Conservation (phyloP, 164 flowering plant genomes). For the Malania oleifera region DNA sequence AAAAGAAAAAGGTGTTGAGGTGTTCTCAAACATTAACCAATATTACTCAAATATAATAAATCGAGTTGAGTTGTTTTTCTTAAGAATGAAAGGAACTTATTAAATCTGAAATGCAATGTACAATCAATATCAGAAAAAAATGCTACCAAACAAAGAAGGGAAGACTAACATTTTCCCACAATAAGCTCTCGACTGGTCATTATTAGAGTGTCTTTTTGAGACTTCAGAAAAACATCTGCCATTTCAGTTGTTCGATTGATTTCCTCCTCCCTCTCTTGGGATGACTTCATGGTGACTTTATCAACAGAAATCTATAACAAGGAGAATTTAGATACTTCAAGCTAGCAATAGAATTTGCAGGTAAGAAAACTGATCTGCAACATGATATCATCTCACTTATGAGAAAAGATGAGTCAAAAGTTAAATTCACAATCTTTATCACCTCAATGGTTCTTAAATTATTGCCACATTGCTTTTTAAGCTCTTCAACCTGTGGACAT, state of each 20-base stretch:
- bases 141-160: slow-evolving; percentile 4
- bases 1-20: not conserved
- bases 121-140: not conserved
- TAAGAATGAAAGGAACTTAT: too few relatives aligned
- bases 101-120: too few relatives aligned
- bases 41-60: not conserved
- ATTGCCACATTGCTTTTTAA: slow-evolving; percentile 48
- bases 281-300: slow-evolving; percentile 81
- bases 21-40: not conserved
- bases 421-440: slow-evolving; percentile 9
- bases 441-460: slow-evolving; percentile 71
- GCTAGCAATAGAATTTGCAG: slow-evolving; percentile 1
- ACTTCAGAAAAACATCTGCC: slow-evolving; percentile 62
- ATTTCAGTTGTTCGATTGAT: slow-evolving; percentile 60
- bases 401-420: not conserved
- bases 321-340: slow-evolving; percentile 2
- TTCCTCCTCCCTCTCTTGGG: slow-evolving; percentile 76
- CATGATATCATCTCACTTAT: too few relatives aligned
- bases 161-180: slow-evolving; percentile 75
- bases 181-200: slow-evolving; percentile 88
- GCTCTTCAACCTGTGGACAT: slow-evolving; percentile 70
- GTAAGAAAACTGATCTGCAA: not conserved
- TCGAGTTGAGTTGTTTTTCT: too few relatives aligned
- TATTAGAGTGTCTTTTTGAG: slow-evolving; percentile 71
- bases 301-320: slow-evolving; percentile 69